A percentile compares a stretch with the other conserved stretches of the same genome.
phyloP scores from a whole-genome alignment of 345 rosid species.

The Hibiscus tridactylites region DNA sequence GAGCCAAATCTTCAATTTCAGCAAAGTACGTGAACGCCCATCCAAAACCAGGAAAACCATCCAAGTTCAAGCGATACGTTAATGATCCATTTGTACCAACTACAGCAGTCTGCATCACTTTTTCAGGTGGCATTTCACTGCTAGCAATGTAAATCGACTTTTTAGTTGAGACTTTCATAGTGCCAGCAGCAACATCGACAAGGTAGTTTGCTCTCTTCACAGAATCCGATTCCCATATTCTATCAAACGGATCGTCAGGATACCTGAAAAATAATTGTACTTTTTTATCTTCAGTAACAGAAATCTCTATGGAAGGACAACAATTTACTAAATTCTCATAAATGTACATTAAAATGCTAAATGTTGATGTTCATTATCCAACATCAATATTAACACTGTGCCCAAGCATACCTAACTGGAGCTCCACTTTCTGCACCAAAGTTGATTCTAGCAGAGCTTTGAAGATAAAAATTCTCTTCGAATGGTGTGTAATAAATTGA shows the following conservation, averaged over 20 bases:
- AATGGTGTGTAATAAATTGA: constrained; percentile 54
- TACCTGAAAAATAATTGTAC: constrained; percentile 39
- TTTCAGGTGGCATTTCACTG: constrained; percentile 63
- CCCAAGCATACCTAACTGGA: constrained; percentile 58
- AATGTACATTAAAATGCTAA: not conserved
- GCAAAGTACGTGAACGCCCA: constrained; percentile 89
- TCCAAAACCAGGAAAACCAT: constrained; percentile 90
- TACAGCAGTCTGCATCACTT: constrained; percentile 99
- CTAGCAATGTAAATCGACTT: constrained; percentile 37
- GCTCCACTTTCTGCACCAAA: constrained; percentile 88
- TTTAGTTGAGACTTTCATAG: constrained; percentile 58
- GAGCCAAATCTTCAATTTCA: constrained; percentile 75
- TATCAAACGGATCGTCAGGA: constrained; percentile 94
- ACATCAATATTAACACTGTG: constrained; percentile 12
- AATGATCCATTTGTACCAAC: constrained; percentile 87
- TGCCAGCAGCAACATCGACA: constrained; percentile 94
- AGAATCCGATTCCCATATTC: constrained; percentile 92
- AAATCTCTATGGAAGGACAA: too few species aligned
- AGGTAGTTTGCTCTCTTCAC: constrained; percentile 76
- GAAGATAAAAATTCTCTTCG: constrained; percentile 66
- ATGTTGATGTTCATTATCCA: not conserved
- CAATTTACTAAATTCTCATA: not conserved
- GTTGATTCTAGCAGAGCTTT: constrained; percentile 85
- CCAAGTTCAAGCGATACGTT: constrained; percentile 79
- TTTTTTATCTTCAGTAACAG: not conserved